Percentiles rank a stretch among this genome's conserved stretches.
Conservation (phyloP, 1,284 basidiomycete genomes). For the Chondrostereum purpureum region DNA sequence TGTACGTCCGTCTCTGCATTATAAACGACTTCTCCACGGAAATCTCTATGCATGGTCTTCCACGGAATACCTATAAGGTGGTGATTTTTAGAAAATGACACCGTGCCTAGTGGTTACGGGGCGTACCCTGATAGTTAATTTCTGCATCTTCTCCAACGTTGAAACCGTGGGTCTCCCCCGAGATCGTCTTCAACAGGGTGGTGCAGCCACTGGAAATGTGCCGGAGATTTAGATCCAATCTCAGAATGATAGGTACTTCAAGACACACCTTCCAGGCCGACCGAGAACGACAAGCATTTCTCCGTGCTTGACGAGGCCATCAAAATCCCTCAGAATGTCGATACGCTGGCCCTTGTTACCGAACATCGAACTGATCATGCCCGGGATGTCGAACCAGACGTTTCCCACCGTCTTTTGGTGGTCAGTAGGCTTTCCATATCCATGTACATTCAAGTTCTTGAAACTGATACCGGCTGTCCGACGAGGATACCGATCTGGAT, state of each 20-base stretch:
- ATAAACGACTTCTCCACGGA: constrained; percentile 15
- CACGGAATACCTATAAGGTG: constrained; percentile 25
- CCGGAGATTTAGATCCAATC: background rate
- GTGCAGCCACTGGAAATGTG: constrained; percentile 36
- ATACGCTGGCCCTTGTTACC: constrained; percentile 30
- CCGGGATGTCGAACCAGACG: constrained; percentile 24
- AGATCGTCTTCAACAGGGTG: constrained; percentile 47
- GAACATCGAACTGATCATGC: constrained; percentile 24
- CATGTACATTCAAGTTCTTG: constrained; percentile 33
- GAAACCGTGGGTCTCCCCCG: constrained; percentile 42
- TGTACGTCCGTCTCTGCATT: constrained; percentile 41
- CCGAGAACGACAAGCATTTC: constrained; percentile 54
- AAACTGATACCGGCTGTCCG: constrained; percentile 35
- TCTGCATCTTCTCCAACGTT: constrained; percentile 35
- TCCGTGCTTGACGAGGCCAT: constrained; percentile 20
- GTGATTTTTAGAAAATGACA: background rate
- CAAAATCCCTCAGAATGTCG: constrained; percentile 37
- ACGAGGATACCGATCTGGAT: constrained; percentile 20
- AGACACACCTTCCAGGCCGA: constrained; percentile 30
- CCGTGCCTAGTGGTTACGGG: too few species aligned
- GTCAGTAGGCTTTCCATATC: constrained; percentile 34
- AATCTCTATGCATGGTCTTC: constrained; percentile 36
- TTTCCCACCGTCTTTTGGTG: constrained; percentile 42
- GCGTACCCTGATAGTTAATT: constrained; percentile 44
- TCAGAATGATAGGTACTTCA: background rate